Percentiles rank a stretch among this genome's conserved stretches.
Conservation (phyloP, 768 basidiomycete genomes). For the Tricholoma matsutake region DNA sequence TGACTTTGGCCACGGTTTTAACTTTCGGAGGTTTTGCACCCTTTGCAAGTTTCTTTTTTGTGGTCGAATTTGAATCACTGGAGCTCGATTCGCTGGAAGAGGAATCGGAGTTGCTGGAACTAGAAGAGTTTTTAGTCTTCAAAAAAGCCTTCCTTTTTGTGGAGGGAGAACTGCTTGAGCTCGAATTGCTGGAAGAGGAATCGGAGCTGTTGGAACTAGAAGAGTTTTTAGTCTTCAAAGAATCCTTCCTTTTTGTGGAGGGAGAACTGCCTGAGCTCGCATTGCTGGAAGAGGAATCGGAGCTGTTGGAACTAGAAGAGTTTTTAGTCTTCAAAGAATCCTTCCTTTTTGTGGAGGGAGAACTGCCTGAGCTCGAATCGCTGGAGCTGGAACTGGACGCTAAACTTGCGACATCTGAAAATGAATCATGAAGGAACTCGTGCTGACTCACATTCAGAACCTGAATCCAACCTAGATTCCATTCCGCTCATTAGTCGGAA, state of each 20-base stretch:
- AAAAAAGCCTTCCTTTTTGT: neutral
- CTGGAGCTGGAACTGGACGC: slow-evolving; percentile 17
- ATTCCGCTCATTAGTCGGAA: neutral
- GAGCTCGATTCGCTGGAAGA: slow-evolving; percentile 15
- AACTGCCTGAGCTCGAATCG: slow-evolving; percentile 25
- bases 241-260: neutral
- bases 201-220: slow-evolving; percentile 16
- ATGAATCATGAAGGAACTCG: too few relatives aligned
- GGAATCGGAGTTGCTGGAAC: slow-evolving; percentile 12
- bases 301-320: slow-evolving; percentile 16
- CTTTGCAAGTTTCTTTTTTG: slow-evolving; percentile 7
- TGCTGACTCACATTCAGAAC: slow-evolving; percentile 21
- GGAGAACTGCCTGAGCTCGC: slow-evolving; percentile 20
- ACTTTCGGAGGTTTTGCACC: slow-evolving; percentile 3
- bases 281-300: slow-evolving; percentile 22
- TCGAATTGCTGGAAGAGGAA: slow-evolving; percentile 28
- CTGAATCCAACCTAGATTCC: slow-evolving; percentile 17
- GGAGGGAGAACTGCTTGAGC: slow-evolving; percentile 8
- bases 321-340: neutral
- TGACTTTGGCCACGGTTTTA: slow-evolving; percentile 4
- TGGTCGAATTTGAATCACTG: slow-evolving; percentile 1
- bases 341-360: neutral
- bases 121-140: slow-evolving; percentile 13
- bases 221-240: neutral
- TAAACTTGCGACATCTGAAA: slow-evolving; percentile 6